Evolutionary conservation across 1,139 yeast species (phyloP), one percentile per base, ranked within the genome.

Genomic region (Pichia norvegensis): DNA sequence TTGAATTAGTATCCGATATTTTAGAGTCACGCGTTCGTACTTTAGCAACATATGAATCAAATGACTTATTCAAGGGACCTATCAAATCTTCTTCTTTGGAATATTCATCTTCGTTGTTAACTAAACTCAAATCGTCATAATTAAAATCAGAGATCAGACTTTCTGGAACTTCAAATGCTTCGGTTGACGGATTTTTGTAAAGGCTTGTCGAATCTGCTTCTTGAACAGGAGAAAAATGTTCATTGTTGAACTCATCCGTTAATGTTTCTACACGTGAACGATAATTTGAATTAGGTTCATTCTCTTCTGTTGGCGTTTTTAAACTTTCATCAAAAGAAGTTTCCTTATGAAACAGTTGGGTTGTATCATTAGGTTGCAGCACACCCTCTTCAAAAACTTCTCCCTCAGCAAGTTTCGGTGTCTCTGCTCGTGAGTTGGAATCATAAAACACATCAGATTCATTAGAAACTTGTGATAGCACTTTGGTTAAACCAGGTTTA

Each of bases 391-490:
- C 6, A 11, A 21, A 21, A 16, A 11, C 9, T 21, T 29, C 21
- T 14, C 20, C 35, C 2, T 31, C 20, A 16, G 35, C 20, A 31
- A 17, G 35, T 35, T 35, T 35, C 1, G 37, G 37, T 8, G 37
- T 35, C 20, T 22, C 42, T 22, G 37, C 22, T 20, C 37, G 17
- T 9, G 37, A 35, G 9, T 35, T 19, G 5, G 37, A 35, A 40
- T 56, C 59, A 44, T 42, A 56, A 37, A 52, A 57, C 4, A 46
- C 35, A 14, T 54, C 58, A 4, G 45, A 46, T 9, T 41, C 40
- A 44, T 51, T 47, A 8, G 51, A 52, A 11, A 39, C 25, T 33
- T 46, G 49, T 2, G 54, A 51, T 1, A 29, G 27, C 6, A 29
- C 25, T 20, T 11, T 27, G 4, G 45, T 11, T 19, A 38, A 35